phyloP scores from a whole-genome alignment of 225 moss, liverwort and hornwort genomes.

The Thuidium tamariscinum region DNA sequence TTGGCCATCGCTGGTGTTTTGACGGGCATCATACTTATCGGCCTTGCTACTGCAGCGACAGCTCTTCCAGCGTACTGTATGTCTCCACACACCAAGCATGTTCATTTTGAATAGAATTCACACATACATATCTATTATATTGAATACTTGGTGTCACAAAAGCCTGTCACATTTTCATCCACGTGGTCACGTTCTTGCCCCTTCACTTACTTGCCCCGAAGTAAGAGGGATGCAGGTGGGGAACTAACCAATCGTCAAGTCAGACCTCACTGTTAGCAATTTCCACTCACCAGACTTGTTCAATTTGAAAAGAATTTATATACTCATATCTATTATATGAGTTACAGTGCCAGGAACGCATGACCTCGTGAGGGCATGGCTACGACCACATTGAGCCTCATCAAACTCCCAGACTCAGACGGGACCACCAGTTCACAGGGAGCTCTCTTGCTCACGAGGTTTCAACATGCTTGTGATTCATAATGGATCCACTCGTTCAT shows the following conservation, averaged over 20 bases:
- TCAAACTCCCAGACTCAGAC: neutral
- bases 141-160: neutral
- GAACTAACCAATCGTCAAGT: neutral
- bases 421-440: neutral
- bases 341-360: neutral
- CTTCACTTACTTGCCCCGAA: neutral
- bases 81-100: neutral
- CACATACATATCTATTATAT: too few relatives aligned
- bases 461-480: neutral
- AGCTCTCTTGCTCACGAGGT: neutral
- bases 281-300: neutral
- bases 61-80: conserved; percentile 50
- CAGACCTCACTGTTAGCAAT: neutral
- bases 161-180: neutral
- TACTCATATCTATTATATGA: neutral
- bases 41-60: conserved; percentile 57
- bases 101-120: too few relatives aligned
- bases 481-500: neutral
- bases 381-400: neutral
- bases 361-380: neutral
- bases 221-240: neutral
- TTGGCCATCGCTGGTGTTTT: conserved; percentile 60
- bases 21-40: conserved; percentile 49
- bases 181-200: neutral
- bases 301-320: neutral